These are phyloP conservation scores for Pisolithus sp. DNA, from an alignment of 768 basidiomycete species.

Conservation along the genomic window DNA sequence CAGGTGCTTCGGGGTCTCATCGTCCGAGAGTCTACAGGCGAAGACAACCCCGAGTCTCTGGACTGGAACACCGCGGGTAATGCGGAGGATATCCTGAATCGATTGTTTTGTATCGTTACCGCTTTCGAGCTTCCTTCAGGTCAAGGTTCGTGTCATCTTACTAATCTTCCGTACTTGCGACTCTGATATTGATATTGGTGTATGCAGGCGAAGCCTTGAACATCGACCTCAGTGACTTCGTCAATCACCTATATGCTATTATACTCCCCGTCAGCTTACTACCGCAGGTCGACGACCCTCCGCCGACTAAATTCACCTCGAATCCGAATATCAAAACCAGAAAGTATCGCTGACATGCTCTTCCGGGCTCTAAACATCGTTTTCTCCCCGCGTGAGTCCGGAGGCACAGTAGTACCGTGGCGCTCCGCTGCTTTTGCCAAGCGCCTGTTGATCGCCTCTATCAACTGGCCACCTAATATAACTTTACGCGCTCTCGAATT, in stretches of 20 bases:
- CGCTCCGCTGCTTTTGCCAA: background rate
- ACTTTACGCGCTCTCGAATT: conserved; percentile 57
- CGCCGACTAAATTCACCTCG: conserved; percentile 10
- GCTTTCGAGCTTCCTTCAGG: conserved; percentile 88
- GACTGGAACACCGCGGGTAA: conserved; percentile 27
- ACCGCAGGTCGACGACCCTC: conserved; percentile 53
- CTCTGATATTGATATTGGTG: background rate
- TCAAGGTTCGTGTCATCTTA: conserved; percentile 56
- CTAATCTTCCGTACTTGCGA: conserved; percentile 6
- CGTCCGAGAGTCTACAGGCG: conserved; percentile 36
- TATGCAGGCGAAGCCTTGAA: conserved; percentile 87
- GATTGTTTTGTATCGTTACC: conserved; percentile 83
- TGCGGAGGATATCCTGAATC: conserved; percentile 43
- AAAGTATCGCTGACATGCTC: conserved; percentile 58
- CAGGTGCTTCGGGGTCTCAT: conserved; percentile 77
- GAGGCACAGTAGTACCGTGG: conserved; percentile 50
- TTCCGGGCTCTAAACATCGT: conserved; percentile 80
- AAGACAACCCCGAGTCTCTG: conserved; percentile 34
- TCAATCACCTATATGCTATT: conserved; percentile 75
- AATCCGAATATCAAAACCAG: conserved; percentile 21
- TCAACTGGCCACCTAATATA: conserved; percentile 71
- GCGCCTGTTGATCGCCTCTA: conserved; percentile 50
- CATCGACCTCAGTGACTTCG: conserved; percentile 84
- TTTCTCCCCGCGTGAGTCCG: conserved; percentile 67
- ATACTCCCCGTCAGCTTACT: conserved; percentile 48